These are phyloP conservation scores for Cochlearia excelsa DNA, from an alignment of 345 rosid genomes.

Conservation along the genomic window DNA sequence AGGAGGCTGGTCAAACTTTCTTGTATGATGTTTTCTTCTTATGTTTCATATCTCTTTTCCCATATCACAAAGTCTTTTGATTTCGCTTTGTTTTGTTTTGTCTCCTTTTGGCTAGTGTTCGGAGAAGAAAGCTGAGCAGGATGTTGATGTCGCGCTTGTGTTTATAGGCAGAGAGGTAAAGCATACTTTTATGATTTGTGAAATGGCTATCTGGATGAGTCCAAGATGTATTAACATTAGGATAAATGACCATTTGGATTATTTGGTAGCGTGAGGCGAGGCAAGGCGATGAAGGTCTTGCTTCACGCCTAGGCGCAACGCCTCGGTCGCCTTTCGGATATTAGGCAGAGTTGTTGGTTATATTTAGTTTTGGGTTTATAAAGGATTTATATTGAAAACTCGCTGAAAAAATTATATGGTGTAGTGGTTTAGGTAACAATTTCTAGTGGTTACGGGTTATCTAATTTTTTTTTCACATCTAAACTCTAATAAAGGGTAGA, in stretches of 20 bases:
- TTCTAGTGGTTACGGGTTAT: too few species aligned
- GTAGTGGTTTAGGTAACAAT: too few species aligned
- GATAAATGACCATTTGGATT: not conserved
- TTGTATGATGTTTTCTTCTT: conserved; percentile 43
- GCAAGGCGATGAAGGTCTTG: too few species aligned
- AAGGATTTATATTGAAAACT: too few species aligned
- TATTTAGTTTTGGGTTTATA: too few species aligned
- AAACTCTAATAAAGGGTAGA: too few species aligned
- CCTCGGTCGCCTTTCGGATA: too few species aligned
- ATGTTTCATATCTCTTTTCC: not conserved
- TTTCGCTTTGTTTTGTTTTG: conserved; percentile 5
- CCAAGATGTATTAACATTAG: conserved; percentile 7
- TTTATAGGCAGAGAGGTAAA: conserved; percentile 88
- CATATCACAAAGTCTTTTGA: conserved; percentile 1
- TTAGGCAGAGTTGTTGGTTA: too few species aligned
- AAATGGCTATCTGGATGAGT: not conserved
- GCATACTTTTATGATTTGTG: not conserved
- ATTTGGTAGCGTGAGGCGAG: not conserved
- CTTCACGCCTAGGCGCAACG: too few species aligned
- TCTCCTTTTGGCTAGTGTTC: conserved; percentile 53
- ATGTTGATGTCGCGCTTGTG: conserved; percentile 72
- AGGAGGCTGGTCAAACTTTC: conserved; percentile 78
- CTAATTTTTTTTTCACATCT: too few species aligned
- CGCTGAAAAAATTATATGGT: too few species aligned
- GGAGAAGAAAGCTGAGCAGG: conserved; percentile 47